Evolutionary conservation across 441 rosid genomes (phyloP), one percentile per base, ranked within the genome.

Genomic region (Omphalea diandra): DNA sequence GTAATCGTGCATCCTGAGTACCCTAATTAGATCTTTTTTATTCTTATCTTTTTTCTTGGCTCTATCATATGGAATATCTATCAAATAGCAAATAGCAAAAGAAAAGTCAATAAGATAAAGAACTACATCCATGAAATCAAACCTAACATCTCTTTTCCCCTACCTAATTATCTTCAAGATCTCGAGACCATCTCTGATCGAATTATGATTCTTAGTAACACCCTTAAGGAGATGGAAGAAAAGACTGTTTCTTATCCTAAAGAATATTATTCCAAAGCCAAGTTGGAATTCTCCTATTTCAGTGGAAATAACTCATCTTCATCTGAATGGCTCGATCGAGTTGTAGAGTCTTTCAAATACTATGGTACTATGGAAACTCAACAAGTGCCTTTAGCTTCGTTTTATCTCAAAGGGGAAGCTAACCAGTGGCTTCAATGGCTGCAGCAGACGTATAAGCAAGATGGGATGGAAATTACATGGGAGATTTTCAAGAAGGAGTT

Each of bases 291-390:
- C 12, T 41, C 62, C 18, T 24, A 9, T 57, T 57, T 32, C 20
- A 10, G 40, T 15, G 41, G 62, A 32, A 31, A 7, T 57, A 24
- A 24, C 6, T 7, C n/a, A 36, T 27, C 36, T 12, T 20, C 74
- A 33, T 75, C 17, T 72, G 76, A 1, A 4, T 40, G 65, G n/a
- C 14, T 59, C 3, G 10, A 59, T 35, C 18, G 14, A 35, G 64
- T 22, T 35, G 14, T 7, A 35, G 29, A 20, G 64, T n/a, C n/a
- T 20, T 59, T 59, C 7, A 59, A 59, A 35, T 59, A 18, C 44
- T 1, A 35, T 33, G 43, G 26, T 4, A 59, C 40, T n/a, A 6
- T 59, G 6, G 29, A 59, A 38, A 3, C n/a, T 7, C 29, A 12
- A 10, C 2, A 10, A 11, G 64, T 59, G 17, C 1, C 29, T 59